phyloP scores from a whole-genome alignment of 805 yeast genomes.

The Candida orba region DNA sequence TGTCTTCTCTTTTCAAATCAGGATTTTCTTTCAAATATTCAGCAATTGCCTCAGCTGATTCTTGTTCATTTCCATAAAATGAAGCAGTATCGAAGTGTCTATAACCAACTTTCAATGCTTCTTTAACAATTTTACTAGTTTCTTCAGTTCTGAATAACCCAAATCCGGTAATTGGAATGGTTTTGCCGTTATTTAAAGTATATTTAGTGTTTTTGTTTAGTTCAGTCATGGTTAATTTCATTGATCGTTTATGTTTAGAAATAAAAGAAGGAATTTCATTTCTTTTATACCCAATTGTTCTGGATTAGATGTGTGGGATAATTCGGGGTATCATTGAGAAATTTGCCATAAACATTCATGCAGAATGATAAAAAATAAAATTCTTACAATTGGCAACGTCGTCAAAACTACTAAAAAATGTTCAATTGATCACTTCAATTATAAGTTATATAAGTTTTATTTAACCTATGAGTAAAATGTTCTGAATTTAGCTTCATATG shows the following conservation, averaged over 20 bases:
- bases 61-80: slow-evolving; percentile 57
- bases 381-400: too few species aligned
- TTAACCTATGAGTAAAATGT: too few species aligned
- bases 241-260: too few species aligned
- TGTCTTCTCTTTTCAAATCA: slow-evolving; percentile 50
- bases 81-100: slow-evolving; percentile 72
- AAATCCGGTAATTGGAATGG: slow-evolving; percentile 61
- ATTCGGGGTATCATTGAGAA: too few species aligned
- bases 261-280: too few species aligned
- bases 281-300: too few species aligned
- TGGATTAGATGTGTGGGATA: too few species aligned
- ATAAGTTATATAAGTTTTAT: too few species aligned
- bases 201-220: slow-evolving; percentile 9
- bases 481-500: not conserved
- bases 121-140: slow-evolving; percentile 34
- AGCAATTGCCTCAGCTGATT: slow-evolving; percentile 55
- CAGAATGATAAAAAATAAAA: too few species aligned
- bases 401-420: too few species aligned
- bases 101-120: slow-evolving; percentile 60
- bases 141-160: slow-evolving; percentile 52
- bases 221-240: not conserved
- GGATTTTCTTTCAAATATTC: slow-evolving; percentile 39
- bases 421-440: too few species aligned
- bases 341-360: too few species aligned
- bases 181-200: slow-evolving; percentile 47